Conservation (phyloP, 192 early-diverging fungal species). For the Spinellus fusiger region DNA sequence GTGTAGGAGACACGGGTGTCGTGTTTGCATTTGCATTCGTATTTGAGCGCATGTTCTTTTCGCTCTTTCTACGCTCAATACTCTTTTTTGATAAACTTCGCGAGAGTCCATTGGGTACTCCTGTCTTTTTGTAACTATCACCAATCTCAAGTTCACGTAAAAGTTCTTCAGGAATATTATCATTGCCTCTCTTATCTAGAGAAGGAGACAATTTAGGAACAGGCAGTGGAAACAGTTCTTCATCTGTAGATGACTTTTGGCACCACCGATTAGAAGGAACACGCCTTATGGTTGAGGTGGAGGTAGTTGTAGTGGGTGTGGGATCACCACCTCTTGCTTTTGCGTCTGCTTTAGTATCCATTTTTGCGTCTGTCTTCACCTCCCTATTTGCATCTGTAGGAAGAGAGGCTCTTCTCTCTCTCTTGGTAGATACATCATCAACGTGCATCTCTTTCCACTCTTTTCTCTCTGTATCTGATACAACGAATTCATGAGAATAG, state of each 20-base stretch:
- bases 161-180: conserved; percentile 1
- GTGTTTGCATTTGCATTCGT: background rate
- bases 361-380: too few species aligned
- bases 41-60: conserved; percentile 9
- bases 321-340: background rate
- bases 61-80: conserved; percentile 21
- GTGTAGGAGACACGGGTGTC: background rate
- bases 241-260: conserved; percentile 1
- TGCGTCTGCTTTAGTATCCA: background rate
- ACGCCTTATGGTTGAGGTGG: conserved; percentile 1
- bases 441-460: background rate
- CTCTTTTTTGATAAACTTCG: conserved; percentile 17
- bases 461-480: too few species aligned
- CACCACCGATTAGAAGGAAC: conserved; percentile 14
- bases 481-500: too few species aligned
- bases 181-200: background rate
- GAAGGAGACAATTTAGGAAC: background rate
- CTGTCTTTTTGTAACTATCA: background rate
- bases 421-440: too few species aligned
- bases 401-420: too few species aligned
- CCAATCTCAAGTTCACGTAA: background rate
- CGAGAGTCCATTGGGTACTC: conserved; percentile 11
- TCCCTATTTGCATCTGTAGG: too few species aligned
- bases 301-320: background rate
- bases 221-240: background rate